Conservation (phyloP, 805 yeast genomes). For the Yamadazyma olivae region DNA sequence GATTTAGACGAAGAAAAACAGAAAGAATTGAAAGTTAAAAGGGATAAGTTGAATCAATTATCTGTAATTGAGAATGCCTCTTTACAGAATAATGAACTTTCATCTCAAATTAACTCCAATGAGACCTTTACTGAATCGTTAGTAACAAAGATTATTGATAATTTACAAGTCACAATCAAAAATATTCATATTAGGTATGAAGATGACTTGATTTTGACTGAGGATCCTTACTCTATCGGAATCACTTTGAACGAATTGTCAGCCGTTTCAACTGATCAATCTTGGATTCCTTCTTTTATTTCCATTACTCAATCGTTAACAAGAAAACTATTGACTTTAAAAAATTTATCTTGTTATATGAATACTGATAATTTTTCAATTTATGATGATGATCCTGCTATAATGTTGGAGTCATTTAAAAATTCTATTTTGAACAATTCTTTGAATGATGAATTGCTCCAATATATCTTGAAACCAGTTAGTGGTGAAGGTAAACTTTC, state of each 20-base stretch:
- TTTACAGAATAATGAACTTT: constrained; percentile 22
- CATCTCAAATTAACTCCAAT: constrained; percentile 47
- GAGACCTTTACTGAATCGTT: constrained; percentile 85
- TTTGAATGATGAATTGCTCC: constrained; percentile 24
- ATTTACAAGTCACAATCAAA: constrained; percentile 84
- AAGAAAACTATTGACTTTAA: constrained; percentile 72
- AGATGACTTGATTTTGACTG: constrained; percentile 69
- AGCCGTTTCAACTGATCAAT: constrained; percentile 82
- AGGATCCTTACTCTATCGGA: constrained; percentile 78
- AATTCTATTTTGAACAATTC: constrained; percentile 5
- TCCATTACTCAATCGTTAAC: constrained; percentile 65
- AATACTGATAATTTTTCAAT: constrained; percentile 62
- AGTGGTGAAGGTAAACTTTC: constrained; percentile 83
- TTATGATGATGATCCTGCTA: constrained; percentile 45
- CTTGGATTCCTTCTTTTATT: constrained; percentile 85
- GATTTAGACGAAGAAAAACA: constrained; percentile 57
- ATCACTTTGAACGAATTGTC: constrained; percentile 80
- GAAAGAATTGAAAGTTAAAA: constrained; percentile 60
- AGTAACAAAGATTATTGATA: constrained; percentile 87
- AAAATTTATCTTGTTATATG: constrained; percentile 79
- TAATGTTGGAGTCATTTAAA: constrained; percentile 44
- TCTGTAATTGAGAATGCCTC: constrained; percentile 57
- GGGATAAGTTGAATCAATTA: constrained; percentile 62
- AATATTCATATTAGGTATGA: constrained; percentile 93
- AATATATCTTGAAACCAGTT: constrained; percentile 78